Evolutionary conservation across 2,329 filamentous ascomycete genomes (phyloP), one percentile per base, ranked within the genome.

Genomic region (Simplicillium sp.): DNA sequence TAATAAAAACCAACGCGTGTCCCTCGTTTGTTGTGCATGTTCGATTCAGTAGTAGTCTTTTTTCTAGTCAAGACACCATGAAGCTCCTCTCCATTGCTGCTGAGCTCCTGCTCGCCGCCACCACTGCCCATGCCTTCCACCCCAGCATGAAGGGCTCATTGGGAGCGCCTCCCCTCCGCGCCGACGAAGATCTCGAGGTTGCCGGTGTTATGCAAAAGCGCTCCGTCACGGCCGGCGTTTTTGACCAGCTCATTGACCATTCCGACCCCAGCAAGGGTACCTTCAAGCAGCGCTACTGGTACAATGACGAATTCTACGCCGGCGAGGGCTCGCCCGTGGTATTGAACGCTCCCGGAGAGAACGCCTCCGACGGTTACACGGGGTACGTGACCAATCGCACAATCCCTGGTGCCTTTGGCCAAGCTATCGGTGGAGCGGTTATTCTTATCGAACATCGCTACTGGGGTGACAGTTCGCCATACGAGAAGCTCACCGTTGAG

Each of bases 371-470:
- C 11, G 73, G 56, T 18, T 72, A 81, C 16, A 62, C 87, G 14
- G 69, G 72, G 0, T 87, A 73, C 53, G 59, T 88, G 15, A 78
- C 85, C 50, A 87, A 87, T 55, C 81, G 82, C 25, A 78, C 89
- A 36, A 66, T 87, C 2, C 70, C 77, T 35, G 73, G 73, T 29
- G 70, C 83, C 47, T 69, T 90, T 14, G 75, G 80, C 3, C 64
- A 80, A 49, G 79, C 78, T 1, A 82, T 80, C 0, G 66, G 78
- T 45, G 87, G 85, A 2, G 65, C 90, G 15, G 83, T 78, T 8
- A 80, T 94, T 8, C 73, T 90, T 37, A 69, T 92, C 3, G 87
- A 92, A 62, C 86, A 92, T 55, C 77, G 87, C 37, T 94, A 89
- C 67, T 94, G 88, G 55, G 87, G 87, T 42, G 68, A 68, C 12